A percentile compares a stretch with the other conserved stretches of the same genome.
phyloP scores from a whole-genome alignment of 768 basidiomycete species.

The Fistulinella prunicolor region DNA sequence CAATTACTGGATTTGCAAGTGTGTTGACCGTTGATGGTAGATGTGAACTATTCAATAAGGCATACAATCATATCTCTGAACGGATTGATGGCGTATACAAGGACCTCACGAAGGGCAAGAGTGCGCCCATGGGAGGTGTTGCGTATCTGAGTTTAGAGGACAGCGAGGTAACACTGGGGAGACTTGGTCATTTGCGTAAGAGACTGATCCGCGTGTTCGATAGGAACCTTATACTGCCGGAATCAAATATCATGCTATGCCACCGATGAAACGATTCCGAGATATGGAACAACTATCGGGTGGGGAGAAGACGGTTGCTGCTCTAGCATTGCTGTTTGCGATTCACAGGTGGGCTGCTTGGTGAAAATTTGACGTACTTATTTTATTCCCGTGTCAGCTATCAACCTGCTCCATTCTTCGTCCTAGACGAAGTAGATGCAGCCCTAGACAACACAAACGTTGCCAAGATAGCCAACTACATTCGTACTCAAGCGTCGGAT shows the following conservation, averaged over 20 bases:
- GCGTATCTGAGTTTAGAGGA: constrained; percentile 97
- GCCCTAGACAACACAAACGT: constrained; percentile 99
- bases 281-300: constrained; percentile 99
- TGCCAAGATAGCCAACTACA: constrained; percentile 92
- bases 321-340: constrained; percentile 92
- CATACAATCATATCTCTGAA: constrained; percentile 94
- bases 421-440: constrained; percentile 97
- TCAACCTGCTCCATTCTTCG: constrained; percentile 96
- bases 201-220: constrained; percentile 4
- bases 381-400: constrained; percentile 51
- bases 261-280: constrained; percentile 97
- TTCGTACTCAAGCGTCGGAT: constrained; percentile 78
- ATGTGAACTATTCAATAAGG: constrained; percentile 89
- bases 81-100: constrained; percentile 96
- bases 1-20: neutral
- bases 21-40: constrained; percentile 27
- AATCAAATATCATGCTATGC: constrained; percentile 99
- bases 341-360: constrained; percentile 73
- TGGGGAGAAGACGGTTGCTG: constrained; percentile 98
- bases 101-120: constrained; percentile 93
- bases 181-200: constrained; percentile 14
- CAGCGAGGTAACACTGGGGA: constrained; percentile 67
- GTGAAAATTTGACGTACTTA: neutral
- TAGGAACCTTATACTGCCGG: constrained; percentile 84
- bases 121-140: constrained; percentile 91